These are phyloP conservation scores for Beauveria sp. DNA, from an alignment of 2,329 filamentous ascomycete genomes.

Conservation along the genomic window DNA sequence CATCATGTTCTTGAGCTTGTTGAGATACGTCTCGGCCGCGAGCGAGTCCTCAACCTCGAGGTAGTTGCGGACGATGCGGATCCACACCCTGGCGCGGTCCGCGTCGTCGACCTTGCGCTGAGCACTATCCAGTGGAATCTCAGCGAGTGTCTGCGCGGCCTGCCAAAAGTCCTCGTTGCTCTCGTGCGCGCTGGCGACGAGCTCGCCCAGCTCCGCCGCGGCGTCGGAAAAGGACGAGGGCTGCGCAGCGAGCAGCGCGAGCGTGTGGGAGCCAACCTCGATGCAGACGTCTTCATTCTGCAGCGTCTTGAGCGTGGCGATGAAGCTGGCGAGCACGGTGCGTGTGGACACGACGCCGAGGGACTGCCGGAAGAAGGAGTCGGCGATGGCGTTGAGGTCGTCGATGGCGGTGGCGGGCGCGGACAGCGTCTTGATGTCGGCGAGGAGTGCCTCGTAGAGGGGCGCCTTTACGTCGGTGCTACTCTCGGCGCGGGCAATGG, in stretches of 20 bases:
- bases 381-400: constrained; percentile 61
- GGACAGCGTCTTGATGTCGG: constrained; percentile 33
- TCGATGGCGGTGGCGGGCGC: constrained; percentile 31
- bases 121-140: constrained; percentile 81
- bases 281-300: constrained; percentile 61
- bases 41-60: constrained; percentile 90
- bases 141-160: constrained; percentile 71
- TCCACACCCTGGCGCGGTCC: constrained; percentile 79
- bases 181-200: constrained; percentile 79
- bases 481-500: constrained; percentile 34
- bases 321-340: constrained; percentile 60
- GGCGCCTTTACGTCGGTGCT: constrained; percentile 33
- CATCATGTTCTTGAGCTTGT: constrained; percentile 91
- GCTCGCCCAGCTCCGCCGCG: constrained; percentile 67
- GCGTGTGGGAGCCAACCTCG: constrained; percentile 66
- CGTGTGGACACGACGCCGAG: constrained; percentile 72
- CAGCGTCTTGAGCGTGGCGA: constrained; percentile 53
- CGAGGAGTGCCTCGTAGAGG: constrained; percentile 39
- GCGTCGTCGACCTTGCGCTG: constrained; percentile 77
- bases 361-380: constrained; percentile 58
- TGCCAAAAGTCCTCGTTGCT: constrained; percentile 69
- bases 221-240: constrained; percentile 74
- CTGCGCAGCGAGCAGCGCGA: constrained; percentile 55
- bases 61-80: constrained; percentile 89
- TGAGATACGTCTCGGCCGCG: constrained; percentile 77